A percentile compares a stretch with the other conserved stretches of the same genome.
Evolutionary conservation across 2,329 filamentous ascomycete genomes (phyloP).

Genomic region (Sclerotinia glacialis): DNA sequence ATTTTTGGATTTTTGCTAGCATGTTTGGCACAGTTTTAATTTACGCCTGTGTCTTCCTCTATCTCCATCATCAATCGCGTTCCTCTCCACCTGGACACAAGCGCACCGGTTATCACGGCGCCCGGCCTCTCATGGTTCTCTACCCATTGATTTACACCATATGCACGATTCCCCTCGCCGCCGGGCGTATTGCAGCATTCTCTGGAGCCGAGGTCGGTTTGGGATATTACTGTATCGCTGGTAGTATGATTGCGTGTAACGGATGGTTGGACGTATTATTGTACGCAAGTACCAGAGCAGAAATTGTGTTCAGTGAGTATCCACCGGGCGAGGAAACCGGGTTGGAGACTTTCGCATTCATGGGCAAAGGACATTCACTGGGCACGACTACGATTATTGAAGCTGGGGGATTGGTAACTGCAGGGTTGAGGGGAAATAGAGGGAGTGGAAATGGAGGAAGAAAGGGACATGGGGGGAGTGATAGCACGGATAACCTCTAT

Average conservation of each 20-base stretch:
- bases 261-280: conserved; percentile 55
- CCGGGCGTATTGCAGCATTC: conserved; percentile 63
- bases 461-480: conserved; percentile 10
- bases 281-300: conserved; percentile 51
- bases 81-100: background rate
- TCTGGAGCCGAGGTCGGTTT: conserved; percentile 51
- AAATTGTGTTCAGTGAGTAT: conserved; percentile 50
- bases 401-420: conserved; percentile 19
- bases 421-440: conserved; percentile 17
- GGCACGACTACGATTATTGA: conserved; percentile 27
- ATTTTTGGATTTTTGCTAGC: conserved; percentile 60
- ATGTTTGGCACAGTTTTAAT: conserved; percentile 50
- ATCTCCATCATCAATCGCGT: conserved; percentile 25
- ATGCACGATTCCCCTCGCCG: conserved; percentile 65
- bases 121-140: conserved; percentile 54
- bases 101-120: conserved; percentile 23
- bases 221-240: conserved; percentile 57
- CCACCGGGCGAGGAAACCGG: conserved; percentile 48
- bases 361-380: conserved; percentile 30
- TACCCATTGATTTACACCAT: conserved; percentile 68
- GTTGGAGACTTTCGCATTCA: conserved; percentile 48
- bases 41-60: conserved; percentile 43
- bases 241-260: conserved; percentile 56
- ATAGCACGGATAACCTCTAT: conserved; percentile 33
- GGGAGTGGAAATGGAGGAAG: conserved; percentile 3